Evolutionary conservation across 2,329 filamentous ascomycete species (phyloP).

Genomic region (Colletotrichum tanaceti): DNA sequence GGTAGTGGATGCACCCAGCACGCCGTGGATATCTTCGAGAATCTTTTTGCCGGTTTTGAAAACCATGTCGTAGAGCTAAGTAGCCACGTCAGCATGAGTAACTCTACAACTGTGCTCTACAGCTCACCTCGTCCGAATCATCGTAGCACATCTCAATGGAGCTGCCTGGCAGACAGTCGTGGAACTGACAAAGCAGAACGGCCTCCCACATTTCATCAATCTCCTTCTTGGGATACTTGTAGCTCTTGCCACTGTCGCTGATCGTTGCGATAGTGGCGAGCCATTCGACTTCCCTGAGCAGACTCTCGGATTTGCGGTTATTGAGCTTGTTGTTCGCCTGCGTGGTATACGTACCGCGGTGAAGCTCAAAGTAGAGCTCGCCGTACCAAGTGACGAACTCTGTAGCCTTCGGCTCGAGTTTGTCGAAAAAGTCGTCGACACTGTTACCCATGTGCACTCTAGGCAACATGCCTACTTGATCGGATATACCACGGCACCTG

Average conservation of each 20-base stretch:
- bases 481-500: slow-evolving; percentile 89
- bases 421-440: slow-evolving; percentile 94
- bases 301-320: slow-evolving; percentile 85
- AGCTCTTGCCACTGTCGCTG: slow-evolving; percentile 68
- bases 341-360: slow-evolving; percentile 96
- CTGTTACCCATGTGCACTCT: slow-evolving; percentile 89
- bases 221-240: slow-evolving; percentile 93
- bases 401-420: slow-evolving; percentile 80
- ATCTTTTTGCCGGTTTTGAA: slow-evolving; percentile 81
- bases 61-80: slow-evolving; percentile 80
- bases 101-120: not conserved
- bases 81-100: slow-evolving; percentile 43
- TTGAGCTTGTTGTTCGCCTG: slow-evolving; percentile 97
- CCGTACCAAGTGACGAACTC: slow-evolving; percentile 96
- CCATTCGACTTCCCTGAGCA: slow-evolving; percentile 89
- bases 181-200: slow-evolving; percentile 93
- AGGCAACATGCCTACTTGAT: slow-evolving; percentile 84
- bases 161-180: slow-evolving; percentile 95
- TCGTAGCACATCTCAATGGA: slow-evolving; percentile 98
- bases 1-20: slow-evolving; percentile 70
- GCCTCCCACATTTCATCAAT: slow-evolving; percentile 97
- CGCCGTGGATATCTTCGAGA: slow-evolving; percentile 74
- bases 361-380: slow-evolving; percentile 97
- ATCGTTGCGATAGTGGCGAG: slow-evolving; percentile 88
- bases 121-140: slow-evolving; percentile 81